Evolutionary conservation across 768 basidiomycete genomes (phyloP).

Genomic region (Infundibulicybe gibba): DNA sequence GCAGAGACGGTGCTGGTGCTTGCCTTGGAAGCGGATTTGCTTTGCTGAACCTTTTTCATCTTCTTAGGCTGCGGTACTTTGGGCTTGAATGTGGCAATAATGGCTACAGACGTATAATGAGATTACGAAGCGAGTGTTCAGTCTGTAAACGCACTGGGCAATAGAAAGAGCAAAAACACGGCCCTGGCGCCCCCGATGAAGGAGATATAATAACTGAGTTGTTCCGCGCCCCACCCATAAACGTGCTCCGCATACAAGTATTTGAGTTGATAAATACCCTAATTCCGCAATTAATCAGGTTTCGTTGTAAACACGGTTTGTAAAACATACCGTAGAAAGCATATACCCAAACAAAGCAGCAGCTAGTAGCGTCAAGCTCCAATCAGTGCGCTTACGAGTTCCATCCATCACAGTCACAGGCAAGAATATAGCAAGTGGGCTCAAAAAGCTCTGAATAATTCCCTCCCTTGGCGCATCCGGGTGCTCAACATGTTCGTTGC

Average conservation of each 20-base stretch:
- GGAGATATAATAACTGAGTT: slow-evolving; percentile 76
- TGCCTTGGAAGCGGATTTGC: not conserved
- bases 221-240: slow-evolving; percentile 69
- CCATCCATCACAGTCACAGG: slow-evolving; percentile 48
- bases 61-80: slow-evolving; percentile 15
- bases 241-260: slow-evolving; percentile 76
- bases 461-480: slow-evolving; percentile 8
- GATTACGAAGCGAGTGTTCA: not conserved
- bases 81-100: slow-evolving; percentile 61
- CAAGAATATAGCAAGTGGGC: slow-evolving; percentile 70
- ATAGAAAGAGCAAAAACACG: slow-evolving; percentile 49
- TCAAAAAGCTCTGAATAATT: slow-evolving; percentile 35
- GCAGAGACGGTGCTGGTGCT: not conserved
- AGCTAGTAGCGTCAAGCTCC: slow-evolving; percentile 76
- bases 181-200: slow-evolving; percentile 61
- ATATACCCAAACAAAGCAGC: slow-evolving; percentile 56
- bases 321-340: slow-evolving; percentile 58
- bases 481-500: slow-evolving; percentile 12
- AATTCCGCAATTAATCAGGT: slow-evolving; percentile 1
- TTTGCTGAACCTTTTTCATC: slow-evolving; percentile 9
- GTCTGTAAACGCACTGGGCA: slow-evolving; percentile 28
- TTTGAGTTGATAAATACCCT: slow-evolving; percentile 80
- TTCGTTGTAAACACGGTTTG: not conserved
- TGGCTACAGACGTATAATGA: slow-evolving; percentile 29
- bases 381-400: slow-evolving; percentile 55